phyloP scores from a whole-genome alignment of 371 early-diverging fungal genomes.

The Circinella umbellata region DNA sequence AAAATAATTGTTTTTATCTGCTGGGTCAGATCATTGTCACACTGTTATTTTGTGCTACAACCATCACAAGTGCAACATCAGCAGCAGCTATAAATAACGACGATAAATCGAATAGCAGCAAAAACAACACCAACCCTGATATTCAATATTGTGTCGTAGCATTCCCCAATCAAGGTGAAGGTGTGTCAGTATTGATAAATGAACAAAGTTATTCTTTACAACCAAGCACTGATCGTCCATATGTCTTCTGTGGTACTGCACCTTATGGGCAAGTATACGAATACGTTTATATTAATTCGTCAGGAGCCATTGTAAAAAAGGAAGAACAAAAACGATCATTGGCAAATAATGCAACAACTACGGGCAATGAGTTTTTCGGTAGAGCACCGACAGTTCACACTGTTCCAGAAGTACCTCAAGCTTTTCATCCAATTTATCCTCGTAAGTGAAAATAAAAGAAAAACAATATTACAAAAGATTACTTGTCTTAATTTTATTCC shows the following conservation, averaged over 20 bases:
- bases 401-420: conserved; percentile 59
- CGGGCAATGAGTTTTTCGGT: conserved; percentile 62
- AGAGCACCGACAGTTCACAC: conserved; percentile 43
- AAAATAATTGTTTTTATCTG: background rate
- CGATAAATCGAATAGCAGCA: background rate
- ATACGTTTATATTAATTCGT: conserved; percentile 33
- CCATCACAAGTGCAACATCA: background rate
- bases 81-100: background rate
- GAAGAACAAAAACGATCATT: conserved; percentile 42
- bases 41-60: background rate
- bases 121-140: conserved; percentile 28
- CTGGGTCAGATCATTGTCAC: background rate
- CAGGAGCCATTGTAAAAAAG: conserved; percentile 14
- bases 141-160: conserved; percentile 48
- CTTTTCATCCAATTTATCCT: conserved; percentile 49
- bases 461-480: too few species aligned
- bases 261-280: conserved; percentile 42
- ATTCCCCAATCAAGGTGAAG: conserved; percentile 40
- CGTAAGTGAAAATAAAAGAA: conserved; percentile 28
- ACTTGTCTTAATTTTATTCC: too few species aligned
- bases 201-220: conserved; percentile 33
- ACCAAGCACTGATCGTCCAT: conserved; percentile 31
- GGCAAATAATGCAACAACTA: conserved; percentile 35
- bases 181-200: conserved; percentile 41
- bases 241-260: conserved; percentile 42